Percentiles rank a stretch among this genome's conserved stretches.
These are phyloP conservation scores for Aspergillus novofumigatus DNA, from an alignment of 2,329 filamentous ascomycete genomes.

Conservation along the genomic window DNA sequence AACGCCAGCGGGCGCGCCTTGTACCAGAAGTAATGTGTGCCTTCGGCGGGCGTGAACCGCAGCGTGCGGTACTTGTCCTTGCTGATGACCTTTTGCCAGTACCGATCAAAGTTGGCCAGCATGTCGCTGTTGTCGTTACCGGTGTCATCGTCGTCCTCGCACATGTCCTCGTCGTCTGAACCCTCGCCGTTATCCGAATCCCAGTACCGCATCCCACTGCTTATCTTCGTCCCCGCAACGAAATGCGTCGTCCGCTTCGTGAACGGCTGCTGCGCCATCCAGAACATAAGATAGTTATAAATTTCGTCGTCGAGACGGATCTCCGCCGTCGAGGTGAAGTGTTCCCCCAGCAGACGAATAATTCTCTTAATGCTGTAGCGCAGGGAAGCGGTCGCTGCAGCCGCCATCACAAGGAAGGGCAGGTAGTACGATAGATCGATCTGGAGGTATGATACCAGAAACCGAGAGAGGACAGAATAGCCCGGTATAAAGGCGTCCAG, in stretches of 20 bases:
- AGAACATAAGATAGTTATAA: constrained; percentile 68
- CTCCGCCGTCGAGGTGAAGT: constrained; percentile 63
- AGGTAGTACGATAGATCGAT: constrained; percentile 62
- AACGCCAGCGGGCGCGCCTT: constrained; percentile 49
- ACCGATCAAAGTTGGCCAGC: constrained; percentile 40
- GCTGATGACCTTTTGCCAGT: constrained; percentile 38
- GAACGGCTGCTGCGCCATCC: constrained; percentile 62
- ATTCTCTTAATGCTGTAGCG: constrained; percentile 50
- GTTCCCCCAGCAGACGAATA: constrained; percentile 46
- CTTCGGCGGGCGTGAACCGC: constrained; percentile 63
- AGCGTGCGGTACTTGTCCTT: constrained; percentile 34
- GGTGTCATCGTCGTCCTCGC: constrained; percentile 17
- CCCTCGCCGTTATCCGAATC: constrained; percentile 22
- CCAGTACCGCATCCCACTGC: constrained; percentile 29
- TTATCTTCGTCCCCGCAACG: constrained; percentile 61
- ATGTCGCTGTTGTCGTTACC: constrained; percentile 28
- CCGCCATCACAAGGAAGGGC: constrained; percentile 51
- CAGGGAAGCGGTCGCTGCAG: constrained; percentile 49
- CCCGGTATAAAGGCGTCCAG: constrained; percentile 65
- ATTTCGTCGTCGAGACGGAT: constrained; percentile 67
- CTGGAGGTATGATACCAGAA: constrained; percentile 54
- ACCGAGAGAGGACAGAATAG: constrained; percentile 55
- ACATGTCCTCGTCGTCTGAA: constrained; percentile 18
- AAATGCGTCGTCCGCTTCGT: constrained; percentile 57
- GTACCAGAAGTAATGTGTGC: constrained; percentile 67